Percentiles rank a stretch among this genome's conserved stretches.
These are phyloP conservation scores for Alectoria sarmentosa DNA, from an alignment of 495 filamentous ascomycete species.

Conservation along the genomic window DNA sequence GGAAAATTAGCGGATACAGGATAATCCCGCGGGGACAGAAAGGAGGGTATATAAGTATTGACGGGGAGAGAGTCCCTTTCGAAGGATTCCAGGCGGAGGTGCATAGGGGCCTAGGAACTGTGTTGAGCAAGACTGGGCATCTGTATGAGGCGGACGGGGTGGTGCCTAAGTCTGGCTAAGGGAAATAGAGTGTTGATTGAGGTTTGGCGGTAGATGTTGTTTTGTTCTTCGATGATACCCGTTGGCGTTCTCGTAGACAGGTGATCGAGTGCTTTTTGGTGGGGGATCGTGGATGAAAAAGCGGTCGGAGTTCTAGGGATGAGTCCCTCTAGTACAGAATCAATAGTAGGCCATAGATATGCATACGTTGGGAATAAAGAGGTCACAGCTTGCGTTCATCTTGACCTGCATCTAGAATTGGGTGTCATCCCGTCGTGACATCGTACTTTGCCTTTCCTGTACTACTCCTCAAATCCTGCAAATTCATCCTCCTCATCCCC, in stretches of 20 bases:
- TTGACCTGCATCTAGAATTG: not conserved
- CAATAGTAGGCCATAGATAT: not conserved
- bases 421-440: not conserved
- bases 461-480: constrained; percentile 62
- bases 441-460: not conserved
- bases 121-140: constrained; percentile 62
- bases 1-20: constrained; percentile 76
- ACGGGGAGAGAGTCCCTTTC: constrained; percentile 82
- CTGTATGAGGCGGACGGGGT: constrained; percentile 66
- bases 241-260: not conserved
- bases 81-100: constrained; percentile 86
- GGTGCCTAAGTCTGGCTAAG: constrained; percentile 7
- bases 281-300: not conserved
- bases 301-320: not conserved
- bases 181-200: not conserved
- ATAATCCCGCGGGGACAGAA: constrained; percentile 62
- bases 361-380: not conserved
- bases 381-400: not conserved
- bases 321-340: not conserved
- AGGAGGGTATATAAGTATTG: constrained; percentile 84
- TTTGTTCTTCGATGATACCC: constrained; percentile 12
- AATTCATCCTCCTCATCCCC: constrained; percentile 53
- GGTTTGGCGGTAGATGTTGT: not conserved
- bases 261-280: not conserved
- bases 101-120: constrained; percentile 76